Evolutionary conservation across 176 grass and related monocot species (phyloP), one percentile per base, ranked within the genome.

Genomic region (Cocos nucifera): DNA sequence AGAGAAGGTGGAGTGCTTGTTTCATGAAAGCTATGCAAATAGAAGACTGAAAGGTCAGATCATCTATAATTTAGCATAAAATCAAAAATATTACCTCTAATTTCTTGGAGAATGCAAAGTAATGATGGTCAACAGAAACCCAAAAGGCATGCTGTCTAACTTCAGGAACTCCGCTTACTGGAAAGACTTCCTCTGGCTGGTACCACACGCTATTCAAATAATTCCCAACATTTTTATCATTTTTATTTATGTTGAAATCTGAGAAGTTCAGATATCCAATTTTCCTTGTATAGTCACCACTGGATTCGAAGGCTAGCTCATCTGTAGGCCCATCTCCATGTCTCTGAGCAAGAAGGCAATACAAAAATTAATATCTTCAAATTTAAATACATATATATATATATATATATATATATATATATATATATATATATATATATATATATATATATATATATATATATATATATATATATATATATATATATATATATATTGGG

Each of bases 131-230:
- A 14, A 82, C 79, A 16, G 69, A 22, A 24, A 79, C 62, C 85
- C 85, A 88, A 26, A 88, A 56, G 50, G 30, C 76, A 57, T 83
- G 79, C 3, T 26, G 9, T 52, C 75, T 63, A 1, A 58, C 67
- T 67, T 88, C 75, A 10, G 79, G 85, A 30, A 63, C 61, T 53
- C 79, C 67, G 32, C 18, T 59, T 18, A 35, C 67, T n/a, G 79
- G 79, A 71, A 88, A 88, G n/a, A 83, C 30, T 66, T 83, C 85
- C 53, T 83, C 85, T 19, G 71, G 71, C 60, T 88, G 85, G 63
- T 83, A 88, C 85, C 85, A 88, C 6, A 83, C 85, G 48, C 65
- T 69, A 63, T 83, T 88, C 57, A 88, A 69, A 21, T 63, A 66
- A 57, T 72, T 88, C 24, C 15, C 56, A 1, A 50, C 3, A 17